Conservation (phyloP, 345 rosid genomes). For the Psidium friedrichsthalianum region DNA sequence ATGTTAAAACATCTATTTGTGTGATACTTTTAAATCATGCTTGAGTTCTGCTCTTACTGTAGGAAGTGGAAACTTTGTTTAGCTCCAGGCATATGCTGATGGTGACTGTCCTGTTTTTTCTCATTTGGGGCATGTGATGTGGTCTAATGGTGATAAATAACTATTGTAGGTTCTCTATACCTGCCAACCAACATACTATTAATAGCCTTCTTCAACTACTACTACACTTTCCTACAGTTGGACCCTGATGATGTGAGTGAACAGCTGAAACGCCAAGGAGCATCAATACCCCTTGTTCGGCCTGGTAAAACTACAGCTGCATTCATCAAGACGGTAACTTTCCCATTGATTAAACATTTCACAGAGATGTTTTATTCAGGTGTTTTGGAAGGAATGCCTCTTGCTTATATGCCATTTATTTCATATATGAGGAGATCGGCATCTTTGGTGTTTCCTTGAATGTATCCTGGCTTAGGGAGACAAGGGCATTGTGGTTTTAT, state of each 20-base stretch:
- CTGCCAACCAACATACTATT: constrained; percentile 82
- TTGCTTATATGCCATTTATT: neutral
- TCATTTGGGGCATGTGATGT: neutral
- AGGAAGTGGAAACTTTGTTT: neutral
- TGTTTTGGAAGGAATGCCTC: neutral
- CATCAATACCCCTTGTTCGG: constrained; percentile 84
- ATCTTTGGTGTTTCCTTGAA: neutral
- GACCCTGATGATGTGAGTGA: constrained; percentile 99
- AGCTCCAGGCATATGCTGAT: neutral
- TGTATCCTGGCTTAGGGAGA: neutral
- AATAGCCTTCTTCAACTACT: constrained; percentile 97
- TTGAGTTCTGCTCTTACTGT: neutral
- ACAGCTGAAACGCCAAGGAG: constrained; percentile 95
- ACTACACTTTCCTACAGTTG: constrained; percentile 93
- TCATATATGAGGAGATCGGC: neutral
- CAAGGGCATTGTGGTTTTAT: neutral
- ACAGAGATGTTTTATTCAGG: neutral
- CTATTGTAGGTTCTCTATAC: constrained; percentile 72
- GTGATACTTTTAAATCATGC: neutral
- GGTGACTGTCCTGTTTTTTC: neutral
- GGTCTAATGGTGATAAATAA: neutral
- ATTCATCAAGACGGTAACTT: constrained; percentile 66
- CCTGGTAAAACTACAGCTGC: constrained; percentile 94
- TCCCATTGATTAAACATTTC: neutral
- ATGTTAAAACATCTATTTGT: neutral